phyloP scores from a whole-genome alignment of 129 eudicot genomes.

The Heracleum sosnowskyi region DNA sequence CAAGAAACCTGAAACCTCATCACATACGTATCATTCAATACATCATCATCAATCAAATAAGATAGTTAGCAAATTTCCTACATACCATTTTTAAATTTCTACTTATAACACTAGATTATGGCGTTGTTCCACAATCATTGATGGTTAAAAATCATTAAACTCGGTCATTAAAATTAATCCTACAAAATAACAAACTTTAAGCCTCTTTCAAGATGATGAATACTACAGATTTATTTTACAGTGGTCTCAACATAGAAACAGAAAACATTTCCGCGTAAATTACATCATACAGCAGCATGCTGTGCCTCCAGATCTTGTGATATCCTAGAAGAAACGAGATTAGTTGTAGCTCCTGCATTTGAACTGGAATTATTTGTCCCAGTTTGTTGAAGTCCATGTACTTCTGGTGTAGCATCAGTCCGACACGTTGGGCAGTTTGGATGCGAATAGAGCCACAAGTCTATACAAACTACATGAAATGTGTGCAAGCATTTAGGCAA shows the following conservation, averaged over 20 bases:
- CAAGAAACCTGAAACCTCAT: no score
- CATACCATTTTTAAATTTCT: no score
- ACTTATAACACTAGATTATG: no score
- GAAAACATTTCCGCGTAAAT: neutral
- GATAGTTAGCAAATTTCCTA: no score
- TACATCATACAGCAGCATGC: neutral
- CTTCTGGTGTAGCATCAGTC: conserved; percentile 20
- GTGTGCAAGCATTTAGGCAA: conserved; percentile 50
- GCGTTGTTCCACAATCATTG: no score
- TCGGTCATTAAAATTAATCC: no score
- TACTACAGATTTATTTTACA: neutral
- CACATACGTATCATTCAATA: no score
- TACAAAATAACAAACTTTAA: no score
- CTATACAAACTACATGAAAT: conserved; percentile 48
- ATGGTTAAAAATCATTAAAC: no score
- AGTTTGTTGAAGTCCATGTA: neutral
- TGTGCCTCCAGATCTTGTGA: conserved; percentile 1
- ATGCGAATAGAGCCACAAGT: conserved; percentile 52
- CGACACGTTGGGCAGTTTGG: conserved; percentile 50
- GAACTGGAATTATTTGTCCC: neutral
- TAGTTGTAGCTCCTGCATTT: neutral
- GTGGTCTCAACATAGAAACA: neutral
- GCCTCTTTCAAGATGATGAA: neutral
- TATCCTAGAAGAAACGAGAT: neutral
- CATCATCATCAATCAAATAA: no score